phyloP scores from a whole-genome alignment of 2,329 filamentous ascomycete species.

The Stachybotrys echinatus region DNA sequence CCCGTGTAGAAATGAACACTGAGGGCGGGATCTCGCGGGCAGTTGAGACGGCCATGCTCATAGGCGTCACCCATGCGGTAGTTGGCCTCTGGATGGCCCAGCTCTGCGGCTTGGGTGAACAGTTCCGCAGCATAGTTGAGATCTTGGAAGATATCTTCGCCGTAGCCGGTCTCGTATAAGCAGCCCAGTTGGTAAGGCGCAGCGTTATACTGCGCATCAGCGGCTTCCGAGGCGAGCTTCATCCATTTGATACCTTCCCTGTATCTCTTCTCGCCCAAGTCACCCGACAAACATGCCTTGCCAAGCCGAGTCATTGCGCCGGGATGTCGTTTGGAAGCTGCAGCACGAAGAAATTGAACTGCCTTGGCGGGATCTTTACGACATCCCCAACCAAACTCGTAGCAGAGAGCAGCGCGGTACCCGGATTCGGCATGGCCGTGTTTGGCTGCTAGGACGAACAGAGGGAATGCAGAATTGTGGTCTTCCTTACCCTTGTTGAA shows the following conservation, averaged over 20 bases:
- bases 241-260: constrained; percentile 94
- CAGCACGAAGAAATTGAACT: constrained; percentile 85
- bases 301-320: constrained; percentile 91
- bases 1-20: constrained; percentile 97
- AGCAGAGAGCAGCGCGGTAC: constrained; percentile 89
- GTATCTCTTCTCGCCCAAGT: constrained; percentile 82
- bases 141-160: constrained; percentile 90
- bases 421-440: constrained; percentile 95
- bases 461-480: constrained; percentile 82
- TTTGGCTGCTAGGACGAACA: constrained; percentile 91
- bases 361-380: constrained; percentile 86
- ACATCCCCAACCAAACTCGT: constrained; percentile 97
- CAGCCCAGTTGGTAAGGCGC: constrained; percentile 87
- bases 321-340: constrained; percentile 89
- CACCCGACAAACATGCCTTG: constrained; percentile 82
- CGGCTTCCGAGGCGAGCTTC: constrained; percentile 84
- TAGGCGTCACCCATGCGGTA: constrained; percentile 94
- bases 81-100: constrained; percentile 82
- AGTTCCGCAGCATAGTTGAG: constrained; percentile 86
- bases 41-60: constrained; percentile 82
- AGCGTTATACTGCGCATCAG: constrained; percentile 86
- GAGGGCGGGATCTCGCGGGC: constrained; percentile 83
- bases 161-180: constrained; percentile 88
- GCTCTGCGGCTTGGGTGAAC: constrained; percentile 88
- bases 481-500: constrained; percentile 95